Evolutionary conservation across 2,329 filamentous ascomycete genomes (phyloP), one percentile per base, ranked within the genome.

Genomic region (Colletotrichum kahawae): DNA sequence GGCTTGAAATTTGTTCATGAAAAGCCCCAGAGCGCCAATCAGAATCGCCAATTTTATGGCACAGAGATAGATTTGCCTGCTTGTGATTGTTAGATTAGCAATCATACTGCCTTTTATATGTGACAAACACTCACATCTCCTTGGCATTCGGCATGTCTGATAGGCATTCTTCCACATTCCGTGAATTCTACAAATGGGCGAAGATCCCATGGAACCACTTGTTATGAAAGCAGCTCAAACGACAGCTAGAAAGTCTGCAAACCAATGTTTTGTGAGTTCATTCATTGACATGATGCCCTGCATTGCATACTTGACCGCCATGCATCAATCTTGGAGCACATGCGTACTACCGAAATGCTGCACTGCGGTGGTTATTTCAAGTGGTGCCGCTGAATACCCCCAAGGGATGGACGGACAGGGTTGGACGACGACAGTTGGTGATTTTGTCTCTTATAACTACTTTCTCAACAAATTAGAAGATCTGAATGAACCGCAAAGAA

Each of bases 1-100:
- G 38, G 14, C 16, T 8, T n/a, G 0, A n/a, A 8, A n/a, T 18
- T 5, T 1, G 38, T n/a, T 43, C 0, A 43, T 1, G 18, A 2
- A 43, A 1, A 43, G 7, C 7, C 10, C 18, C 16, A n/a, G 18
- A n/a, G 8, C 24, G 16, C 1, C 36, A 38, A 18, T 38, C 36
- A 7, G 36, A 38, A 36, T 36, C 34, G 36, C 36, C 16, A 27
- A 27, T 27, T 27, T 27, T 5, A 27, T 27, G 24, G 24, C 24
- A 27, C 24, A 27, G 24, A 27, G 24, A 27, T 27, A 43, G 16
- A 43, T 43, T 43, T n/a, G 38, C 9, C 5, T 4, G 16, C 18
- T 43, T 10, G 9, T 10, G 38, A 1, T 12, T 43, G 9, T n/a
- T n/a, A 2, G 18, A 12, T 2, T 12, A 4, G 38, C 18, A 43